Evolutionary conservation across 1,284 basidiomycete genomes (phyloP).

Genomic region (Calocybe gambosa): DNA sequence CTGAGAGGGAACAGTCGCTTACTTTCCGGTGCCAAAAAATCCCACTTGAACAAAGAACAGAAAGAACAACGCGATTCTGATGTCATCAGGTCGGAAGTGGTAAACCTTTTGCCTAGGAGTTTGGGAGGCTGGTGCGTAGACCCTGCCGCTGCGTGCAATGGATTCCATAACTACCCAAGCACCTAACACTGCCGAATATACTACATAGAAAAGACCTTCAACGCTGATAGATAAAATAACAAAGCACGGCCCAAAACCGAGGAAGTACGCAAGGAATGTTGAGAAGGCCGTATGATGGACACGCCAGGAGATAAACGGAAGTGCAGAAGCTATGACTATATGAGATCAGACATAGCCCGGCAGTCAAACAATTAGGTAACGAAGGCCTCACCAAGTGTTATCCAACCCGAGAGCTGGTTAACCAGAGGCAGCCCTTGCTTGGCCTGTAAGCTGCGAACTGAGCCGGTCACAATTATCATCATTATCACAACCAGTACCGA

Average conservation of each 20-base stretch:
- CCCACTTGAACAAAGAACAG: constrained; percentile 84
- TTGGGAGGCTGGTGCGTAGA: not conserved
- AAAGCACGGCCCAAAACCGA: constrained; percentile 75
- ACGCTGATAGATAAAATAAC: constrained; percentile 78
- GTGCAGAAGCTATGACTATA: constrained; percentile 39
- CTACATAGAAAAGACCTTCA: constrained; percentile 76
- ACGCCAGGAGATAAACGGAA: constrained; percentile 41
- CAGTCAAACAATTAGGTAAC: constrained; percentile 1
- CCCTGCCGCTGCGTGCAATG: constrained; percentile 27
- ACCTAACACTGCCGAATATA: constrained; percentile 58
- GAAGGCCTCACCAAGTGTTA: constrained; percentile 45
- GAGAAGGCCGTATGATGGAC: constrained; percentile 35
- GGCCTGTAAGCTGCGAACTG: constrained; percentile 53
- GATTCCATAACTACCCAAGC: constrained; percentile 71
- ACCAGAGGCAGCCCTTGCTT: constrained; percentile 63
- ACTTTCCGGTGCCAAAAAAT: constrained; percentile 89
- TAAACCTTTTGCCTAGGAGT: constrained; percentile 24
- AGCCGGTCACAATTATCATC: constrained; percentile 50
- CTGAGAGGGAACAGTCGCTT: constrained; percentile 26
- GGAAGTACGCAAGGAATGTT: constrained; percentile 55
- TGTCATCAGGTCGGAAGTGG: constrained; percentile 53
- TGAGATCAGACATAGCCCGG: not conserved
- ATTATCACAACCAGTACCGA: constrained; percentile 38
- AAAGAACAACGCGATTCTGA: constrained; percentile 77
- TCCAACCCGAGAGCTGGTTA: constrained; percentile 68